These are phyloP conservation scores for Echeveria elegans DNA, from an alignment of 164 flowering plant genomes.

Conservation along the genomic window DNA sequence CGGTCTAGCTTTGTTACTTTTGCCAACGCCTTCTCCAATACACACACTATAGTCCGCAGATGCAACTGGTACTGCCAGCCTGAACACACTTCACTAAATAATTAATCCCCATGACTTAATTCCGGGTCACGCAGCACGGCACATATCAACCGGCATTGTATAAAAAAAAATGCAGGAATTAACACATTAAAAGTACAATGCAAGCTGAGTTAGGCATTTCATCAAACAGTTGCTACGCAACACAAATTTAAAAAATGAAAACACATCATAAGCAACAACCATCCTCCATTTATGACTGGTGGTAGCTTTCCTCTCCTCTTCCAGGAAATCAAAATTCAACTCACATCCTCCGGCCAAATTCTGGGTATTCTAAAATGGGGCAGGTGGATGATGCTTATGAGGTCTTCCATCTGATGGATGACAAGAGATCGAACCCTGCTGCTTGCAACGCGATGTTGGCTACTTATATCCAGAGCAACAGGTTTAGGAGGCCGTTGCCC, in stretches of 20 bases:
- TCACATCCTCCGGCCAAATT: background rate
- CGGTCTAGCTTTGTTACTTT: slow-evolving; percentile 52
- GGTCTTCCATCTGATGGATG: slow-evolving; percentile 36
- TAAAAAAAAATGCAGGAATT: background rate
- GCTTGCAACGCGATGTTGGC: slow-evolving; percentile 62
- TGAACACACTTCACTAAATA: slow-evolving; percentile 19
- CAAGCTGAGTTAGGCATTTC: background rate
- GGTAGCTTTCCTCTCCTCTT: background rate
- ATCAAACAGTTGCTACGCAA: background rate
- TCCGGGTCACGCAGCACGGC: background rate
- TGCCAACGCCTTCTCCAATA: slow-evolving; percentile 60
- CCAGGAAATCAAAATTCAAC: background rate
- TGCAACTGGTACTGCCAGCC: slow-evolving; percentile 92
- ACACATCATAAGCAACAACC: slow-evolving; percentile 77
- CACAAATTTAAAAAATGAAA: slow-evolving; percentile 54
- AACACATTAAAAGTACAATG: background rate
- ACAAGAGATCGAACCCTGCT: slow-evolving; percentile 22
- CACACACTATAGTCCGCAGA: slow-evolving; percentile 71
- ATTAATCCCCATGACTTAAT: background rate
- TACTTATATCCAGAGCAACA: slow-evolving; percentile 35
- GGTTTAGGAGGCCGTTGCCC: slow-evolving; percentile 39
- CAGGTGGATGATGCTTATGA: slow-evolving; percentile 31
- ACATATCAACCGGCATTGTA: background rate
- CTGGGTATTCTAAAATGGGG: slow-evolving; percentile 22
- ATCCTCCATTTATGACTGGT: slow-evolving; percentile 62